Evolutionary conservation across 805 yeast genomes (phyloP).

Genomic region (Candida ficus): DNA sequence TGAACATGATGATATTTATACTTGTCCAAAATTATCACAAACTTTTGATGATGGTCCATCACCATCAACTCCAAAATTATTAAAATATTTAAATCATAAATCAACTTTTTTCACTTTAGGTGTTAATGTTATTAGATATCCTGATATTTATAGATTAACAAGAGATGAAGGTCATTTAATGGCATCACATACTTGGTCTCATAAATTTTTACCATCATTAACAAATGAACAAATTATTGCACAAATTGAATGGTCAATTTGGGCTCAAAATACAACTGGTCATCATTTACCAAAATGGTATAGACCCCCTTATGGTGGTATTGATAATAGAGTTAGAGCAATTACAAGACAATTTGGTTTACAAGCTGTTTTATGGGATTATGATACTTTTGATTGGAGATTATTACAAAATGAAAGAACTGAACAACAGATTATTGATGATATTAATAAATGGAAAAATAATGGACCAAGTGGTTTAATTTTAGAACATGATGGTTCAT

Average conservation of each 20-base stretch:
- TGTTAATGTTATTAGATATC: slow-evolving; percentile 68
- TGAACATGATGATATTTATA: slow-evolving; percentile 65
- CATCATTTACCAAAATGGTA: slow-evolving; percentile 86
- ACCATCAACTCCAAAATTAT: slow-evolving; percentile 55
- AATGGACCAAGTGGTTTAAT: slow-evolving; percentile 52
- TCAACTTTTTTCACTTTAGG: slow-evolving; percentile 88
- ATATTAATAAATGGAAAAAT: slow-evolving; percentile 49
- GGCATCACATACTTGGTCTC: slow-evolving; percentile 93
- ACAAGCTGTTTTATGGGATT: slow-evolving; percentile 87
- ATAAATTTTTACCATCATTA: slow-evolving; percentile 73
- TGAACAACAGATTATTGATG: slow-evolving; percentile 47
- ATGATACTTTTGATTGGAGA: slow-evolving; percentile 90
- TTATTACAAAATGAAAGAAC: slow-evolving; percentile 48
- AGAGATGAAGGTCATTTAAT: slow-evolving; percentile 65
- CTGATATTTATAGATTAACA: slow-evolving; percentile 61
- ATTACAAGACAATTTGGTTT: slow-evolving; percentile 82
- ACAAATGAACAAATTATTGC: slow-evolving; percentile 80
- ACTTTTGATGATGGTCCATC: slow-evolving; percentile 97
- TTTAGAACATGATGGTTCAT: slow-evolving; percentile 79
- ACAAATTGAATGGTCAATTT: slow-evolving; percentile 88
- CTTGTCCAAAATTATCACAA: slow-evolving; percentile 74
- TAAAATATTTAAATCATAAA: slow-evolving; percentile 46
- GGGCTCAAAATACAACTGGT: slow-evolving; percentile 97
- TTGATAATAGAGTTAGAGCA: slow-evolving; percentile 79
- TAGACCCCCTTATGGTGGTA: slow-evolving; percentile 95